Evolutionary conservation across 2,329 filamentous ascomycete genomes (phyloP), one percentile per base, ranked within the genome.

Genomic region (Diaporthe citrichinensis): DNA sequence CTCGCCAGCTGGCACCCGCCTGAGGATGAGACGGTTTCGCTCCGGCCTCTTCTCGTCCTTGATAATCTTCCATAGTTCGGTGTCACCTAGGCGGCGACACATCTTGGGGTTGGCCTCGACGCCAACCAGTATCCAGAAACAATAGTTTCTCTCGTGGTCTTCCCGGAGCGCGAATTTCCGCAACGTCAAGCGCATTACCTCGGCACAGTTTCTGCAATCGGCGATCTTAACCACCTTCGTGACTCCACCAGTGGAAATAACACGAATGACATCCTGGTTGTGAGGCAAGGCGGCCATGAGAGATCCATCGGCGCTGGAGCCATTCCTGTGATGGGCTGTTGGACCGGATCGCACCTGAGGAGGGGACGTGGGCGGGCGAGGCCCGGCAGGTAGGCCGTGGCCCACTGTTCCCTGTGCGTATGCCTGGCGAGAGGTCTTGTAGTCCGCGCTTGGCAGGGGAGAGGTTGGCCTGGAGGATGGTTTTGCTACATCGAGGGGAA

Each of bases 141-240:
- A 98, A 85, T 98, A 98, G 81, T 97, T 98, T 80, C 95, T 92
- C 82, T 97, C 94, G 81, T 98, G 95, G 77, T 96, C 94, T 81
- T 98, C 95, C 31, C 95, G 94, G 41, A 98, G 89, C 55, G 93
- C 92, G 78, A 98, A 94, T 83, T 98, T 98, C 79, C 94, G 92
- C 59, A 98, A 86, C 0, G 97, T 98, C 76, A 95, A 94, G 61
- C 95, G 90, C 88, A 98, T 96, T 71, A 98, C 94, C 79, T 98
- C 95, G 81, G 98, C 97, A 76, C 95, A 94, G 7, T 94, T 97
- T 81, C 93, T 95, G 88, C 96, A 98, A 78, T 94, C 94, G 78
- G 95, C 94, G 79, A 98, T 95, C 84, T 97, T 97, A 81, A 99
- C 92, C 34, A 98, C 96, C 81, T 98, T 98, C 65, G 95, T 98